Percentiles rank a stretch among this genome's conserved stretches.
phyloP scores from a whole-genome alignment of 192 early-diverging fungal genomes.

The Backusella psychrophila region DNA sequence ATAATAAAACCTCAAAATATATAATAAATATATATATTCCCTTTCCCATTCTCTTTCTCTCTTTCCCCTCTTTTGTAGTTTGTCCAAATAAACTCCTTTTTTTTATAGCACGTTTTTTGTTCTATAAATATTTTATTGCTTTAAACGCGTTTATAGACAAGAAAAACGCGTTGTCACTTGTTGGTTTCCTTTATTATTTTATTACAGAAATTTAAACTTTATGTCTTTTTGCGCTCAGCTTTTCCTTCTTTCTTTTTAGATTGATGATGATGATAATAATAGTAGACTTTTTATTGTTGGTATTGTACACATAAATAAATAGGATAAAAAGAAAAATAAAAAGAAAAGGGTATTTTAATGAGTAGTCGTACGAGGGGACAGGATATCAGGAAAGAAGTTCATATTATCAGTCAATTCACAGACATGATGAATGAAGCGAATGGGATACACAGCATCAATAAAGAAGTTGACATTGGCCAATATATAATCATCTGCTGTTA shows the following conservation, averaged over 20 bases:
- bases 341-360: neutral
- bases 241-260: neutral
- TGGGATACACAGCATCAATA: conserved; percentile 32
- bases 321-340: neutral
- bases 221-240: neutral
- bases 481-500: conserved; percentile 26
- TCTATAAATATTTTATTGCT: neutral
- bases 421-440: conserved; percentile 35
- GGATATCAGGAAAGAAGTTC: conserved; percentile 16
- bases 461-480: conserved; percentile 29
- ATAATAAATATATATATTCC: neutral
- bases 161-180: neutral
- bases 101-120: neutral
- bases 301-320: neutral
- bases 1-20: neutral
- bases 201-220: neutral
- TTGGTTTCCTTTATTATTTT: neutral
- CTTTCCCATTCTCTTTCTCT: neutral
- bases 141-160: neutral
- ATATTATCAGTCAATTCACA: conserved; percentile 33
- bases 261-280: neutral
- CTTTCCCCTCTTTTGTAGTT: neutral
- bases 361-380: neutral
- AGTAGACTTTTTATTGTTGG: neutral
- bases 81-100: neutral